Conservation (phyloP, 495 filamentous ascomycete species). For the Friedmanniomyces endolithicus region DNA sequence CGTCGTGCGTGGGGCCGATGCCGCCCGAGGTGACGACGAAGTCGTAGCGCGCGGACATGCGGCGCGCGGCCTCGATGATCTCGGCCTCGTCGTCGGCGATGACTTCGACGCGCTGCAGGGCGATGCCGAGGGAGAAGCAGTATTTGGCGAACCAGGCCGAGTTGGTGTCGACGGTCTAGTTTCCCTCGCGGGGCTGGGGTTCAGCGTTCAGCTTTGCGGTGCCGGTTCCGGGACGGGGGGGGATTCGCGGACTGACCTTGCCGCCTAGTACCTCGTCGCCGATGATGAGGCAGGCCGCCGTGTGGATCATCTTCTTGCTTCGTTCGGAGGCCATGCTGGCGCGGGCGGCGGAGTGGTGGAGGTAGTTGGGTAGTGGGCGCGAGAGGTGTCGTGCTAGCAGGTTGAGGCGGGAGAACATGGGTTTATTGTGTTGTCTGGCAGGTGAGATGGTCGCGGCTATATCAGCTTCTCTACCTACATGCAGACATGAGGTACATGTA, state of each 20-base stretch:
- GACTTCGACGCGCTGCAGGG: conserved; percentile 78
- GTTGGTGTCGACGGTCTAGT: conserved; percentile 76
- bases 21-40: conserved; percentile 89
- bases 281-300: conserved; percentile 88
- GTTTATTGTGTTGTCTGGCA: neutral
- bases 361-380: conserved; percentile 44
- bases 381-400: conserved; percentile 64
- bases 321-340: conserved; percentile 37
- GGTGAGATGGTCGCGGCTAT: too few species aligned
- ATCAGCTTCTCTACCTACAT: too few species aligned
- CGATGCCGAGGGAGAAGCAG: conserved; percentile 85
- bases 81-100: conserved; percentile 83
- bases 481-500: too few species aligned
- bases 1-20: conserved; percentile 94
- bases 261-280: conserved; percentile 95
- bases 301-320: conserved; percentile 58
- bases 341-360: conserved; percentile 39
- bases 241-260: conserved; percentile 48
- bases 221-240: neutral
- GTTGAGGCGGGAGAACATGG: conserved; percentile 64
- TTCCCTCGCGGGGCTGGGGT: neutral
- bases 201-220: neutral
- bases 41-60: conserved; percentile 82
- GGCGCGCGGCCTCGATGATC: conserved; percentile 72
- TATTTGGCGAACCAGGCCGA: conserved; percentile 83